Base-by-base conservation (phyloP, 345 rosid genomes). In the Luvunga scandens region DNA sequence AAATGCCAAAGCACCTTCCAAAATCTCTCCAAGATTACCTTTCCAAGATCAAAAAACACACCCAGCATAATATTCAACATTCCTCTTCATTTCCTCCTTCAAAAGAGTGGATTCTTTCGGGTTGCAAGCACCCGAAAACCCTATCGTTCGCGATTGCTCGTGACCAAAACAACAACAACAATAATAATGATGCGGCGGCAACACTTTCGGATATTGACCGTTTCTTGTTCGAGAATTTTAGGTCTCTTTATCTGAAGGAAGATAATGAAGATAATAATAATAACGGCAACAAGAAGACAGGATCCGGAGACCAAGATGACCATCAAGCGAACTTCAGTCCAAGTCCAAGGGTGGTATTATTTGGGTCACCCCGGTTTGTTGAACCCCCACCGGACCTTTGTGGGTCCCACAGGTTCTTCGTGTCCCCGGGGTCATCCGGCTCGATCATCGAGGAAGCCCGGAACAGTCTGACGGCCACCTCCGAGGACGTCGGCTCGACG, bases 221-320 rank as follows among this genome's bases (percentile, higher is more conserved):
- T 21, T 95, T 93, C 81, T 91, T 93, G 39, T 86, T 83, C 22
- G 97, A 93, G 83, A 95, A 95, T 81, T 93, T 95, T 82, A 88
- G 76, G 68, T 92, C 99, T n/a, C 89, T 95, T 55, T 95, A 89
- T 73, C 69, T 91, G 57, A 70, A 76, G 4, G 93, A 90, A 13
- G 89, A 81, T 66, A 42, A 36, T 0, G 80, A 80, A 0, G 87
- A 81, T 5, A 73, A 77, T 66, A 71, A 16, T 14, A 50, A 50
- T 22, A 50, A 5, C 57, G 5, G 3, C 22, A 53, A 36, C 14
- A 34, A 14, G 38, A 72, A 39, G 60, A 69, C 66, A 36, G 81
- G 59, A 50, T 80, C 27, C 27, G 69, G 68, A 18, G 77, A 50
- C 36, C 79, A 10, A 53, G 42, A 57, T 22, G 74, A 73, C 42